Conservation (phyloP, 2,329 filamentous ascomycete genomes). For the Graphilbum sp. region DNA sequence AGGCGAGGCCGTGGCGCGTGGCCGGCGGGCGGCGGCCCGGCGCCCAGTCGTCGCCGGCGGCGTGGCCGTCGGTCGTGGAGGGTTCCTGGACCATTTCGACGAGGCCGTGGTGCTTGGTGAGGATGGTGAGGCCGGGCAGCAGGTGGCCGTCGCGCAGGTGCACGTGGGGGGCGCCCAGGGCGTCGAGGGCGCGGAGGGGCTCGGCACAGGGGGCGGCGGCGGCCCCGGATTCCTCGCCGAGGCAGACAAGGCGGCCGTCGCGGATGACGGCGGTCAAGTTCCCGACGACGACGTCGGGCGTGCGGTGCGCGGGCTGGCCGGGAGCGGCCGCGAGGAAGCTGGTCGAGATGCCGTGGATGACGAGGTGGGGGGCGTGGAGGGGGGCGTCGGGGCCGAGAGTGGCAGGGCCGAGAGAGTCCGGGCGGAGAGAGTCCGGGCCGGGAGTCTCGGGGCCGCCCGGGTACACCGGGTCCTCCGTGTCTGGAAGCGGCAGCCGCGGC, state of each 20-base stretch:
- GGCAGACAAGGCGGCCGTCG: conserved; percentile 23
- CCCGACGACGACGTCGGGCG: not conserved
- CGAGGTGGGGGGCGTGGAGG: no score
- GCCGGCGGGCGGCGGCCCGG: conserved; percentile 18
- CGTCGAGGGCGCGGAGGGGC: conserved; percentile 2
- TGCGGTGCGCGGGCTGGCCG: not conserved
- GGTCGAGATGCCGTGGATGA: conserved; percentile 20
- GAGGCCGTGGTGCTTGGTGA: conserved; percentile 30
- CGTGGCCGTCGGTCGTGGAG: conserved; percentile 28
- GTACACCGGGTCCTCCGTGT: not conserved
- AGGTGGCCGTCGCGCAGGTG: conserved; percentile 27
- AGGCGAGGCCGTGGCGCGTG: conserved; percentile 23
- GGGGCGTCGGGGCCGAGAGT: no score
- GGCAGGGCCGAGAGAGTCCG: no score
- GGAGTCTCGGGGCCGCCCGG: not conserved
- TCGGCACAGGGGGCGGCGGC: no score
- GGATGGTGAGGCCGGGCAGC: conserved; percentile 30
- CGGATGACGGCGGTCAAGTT: conserved; percentile 23
- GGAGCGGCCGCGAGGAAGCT: conserved; percentile 18
- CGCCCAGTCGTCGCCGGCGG: conserved; percentile 14
- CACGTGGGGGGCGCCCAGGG: conserved; percentile 14
- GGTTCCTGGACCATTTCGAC: conserved; percentile 28
- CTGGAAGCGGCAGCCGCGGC: not conserved
- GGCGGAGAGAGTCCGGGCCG: no score
- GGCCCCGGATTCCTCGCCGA: conserved; percentile 14